Percentiles rank a stretch among this genome's conserved stretches.
These are phyloP conservation scores for Dioscorea dumetorum DNA, from an alignment of 106 monocot species.

Conservation along the genomic window DNA sequence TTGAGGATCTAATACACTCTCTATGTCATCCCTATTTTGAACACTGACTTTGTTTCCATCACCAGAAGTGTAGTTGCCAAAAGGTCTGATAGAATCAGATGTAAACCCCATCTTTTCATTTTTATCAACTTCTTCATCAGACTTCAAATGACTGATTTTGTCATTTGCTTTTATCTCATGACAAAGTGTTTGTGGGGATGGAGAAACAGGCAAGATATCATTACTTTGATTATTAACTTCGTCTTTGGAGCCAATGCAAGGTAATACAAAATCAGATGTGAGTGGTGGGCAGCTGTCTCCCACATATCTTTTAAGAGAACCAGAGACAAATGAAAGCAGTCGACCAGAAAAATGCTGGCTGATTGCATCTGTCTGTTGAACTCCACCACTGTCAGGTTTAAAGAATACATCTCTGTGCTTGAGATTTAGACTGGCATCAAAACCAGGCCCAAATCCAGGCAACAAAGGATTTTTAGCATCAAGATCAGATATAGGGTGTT, in stretches of 20 bases:
- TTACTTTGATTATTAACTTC: slow-evolving; percentile 6
- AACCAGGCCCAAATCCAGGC: slow-evolving; percentile 9
- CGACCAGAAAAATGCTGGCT: slow-evolving; percentile 17
- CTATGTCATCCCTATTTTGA: slow-evolving; percentile 23
- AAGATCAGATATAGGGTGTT: slow-evolving; percentile 3
- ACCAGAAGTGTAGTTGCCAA: slow-evolving; percentile 25
- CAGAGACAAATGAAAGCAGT: slow-evolving; percentile 36
- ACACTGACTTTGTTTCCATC: slow-evolving; percentile 3
- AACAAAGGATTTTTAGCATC: slow-evolving; percentile 7
- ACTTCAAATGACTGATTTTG: slow-evolving; percentile 15
- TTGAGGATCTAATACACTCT: slow-evolving; percentile 45
- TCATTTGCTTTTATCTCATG: slow-evolving; percentile 8
- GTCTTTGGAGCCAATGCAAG: slow-evolving; percentile 11
- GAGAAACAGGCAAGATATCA: slow-evolving; percentile 10
- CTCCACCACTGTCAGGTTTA: neutral
- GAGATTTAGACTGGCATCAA: slow-evolving; percentile 14
- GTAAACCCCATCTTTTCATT: slow-evolving; percentile 6
- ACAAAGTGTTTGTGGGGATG: slow-evolving; percentile 17
- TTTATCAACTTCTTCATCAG: slow-evolving; percentile 10
- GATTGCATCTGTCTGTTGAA: slow-evolving; percentile 1
- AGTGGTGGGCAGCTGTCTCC: slow-evolving; percentile 12
- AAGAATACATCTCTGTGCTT: neutral
- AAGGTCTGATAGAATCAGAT: slow-evolving; percentile 18
- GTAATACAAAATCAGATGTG: slow-evolving; percentile 24
- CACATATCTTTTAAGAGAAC: slow-evolving; percentile 13